Base-by-base conservation (phyloP, 1,284 basidiomycete genomes). In the Schizopora paradoxa region DNA sequence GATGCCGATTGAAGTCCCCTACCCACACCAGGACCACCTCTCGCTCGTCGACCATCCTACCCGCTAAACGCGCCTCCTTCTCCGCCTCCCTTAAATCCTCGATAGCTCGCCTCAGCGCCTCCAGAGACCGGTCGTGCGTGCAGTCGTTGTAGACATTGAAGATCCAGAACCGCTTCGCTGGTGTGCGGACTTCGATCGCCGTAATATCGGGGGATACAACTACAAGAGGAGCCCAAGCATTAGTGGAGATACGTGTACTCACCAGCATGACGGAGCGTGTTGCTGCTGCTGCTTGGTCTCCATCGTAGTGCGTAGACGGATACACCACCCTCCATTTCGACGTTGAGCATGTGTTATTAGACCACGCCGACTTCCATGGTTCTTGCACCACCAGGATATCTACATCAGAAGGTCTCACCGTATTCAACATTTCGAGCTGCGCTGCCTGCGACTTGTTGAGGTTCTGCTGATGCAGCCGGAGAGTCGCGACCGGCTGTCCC, bases 1-100 rank as follows among this genome's bases (percentile, higher is more conserved):
- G 51, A 35, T 57, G 54, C 3, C 35, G 29, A 43, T 57, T 57
- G 41, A 57, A 57, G 44, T 57, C 54, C 0, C 55, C 55, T 1
- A 55, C 33, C 37, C 35, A 38, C 3, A 45, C 19, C 18, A 33
- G 19, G 40, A 31, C 10, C 10, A 14, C 14, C 28, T 31, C 28
- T 31, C 14, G 28, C 14, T 31, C 28, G 14, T 31, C 28, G n/a
- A n/a, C n/a, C n/a, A n/a, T n/a, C n/a, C n/a, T n/a, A n/a, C n/a
- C n/a, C n/a, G n/a, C n/a, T n/a, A n/a, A n/a, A n/a, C n/a, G n/a
- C n/a, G n/a, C n/a, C n/a, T n/a, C n/a, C n/a, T n/a, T n/a, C n/a
- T n/a, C n/a, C n/a, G n/a, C n/a, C n/a, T n/a, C n/a, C n/a, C n/a
- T n/a, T n/a, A n/a, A n/a, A 14, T 14, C 28, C 14, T 31, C 28